Conservation (phyloP, 2,329 filamentous ascomycete species). For the Paecilomyces variotii region DNA sequence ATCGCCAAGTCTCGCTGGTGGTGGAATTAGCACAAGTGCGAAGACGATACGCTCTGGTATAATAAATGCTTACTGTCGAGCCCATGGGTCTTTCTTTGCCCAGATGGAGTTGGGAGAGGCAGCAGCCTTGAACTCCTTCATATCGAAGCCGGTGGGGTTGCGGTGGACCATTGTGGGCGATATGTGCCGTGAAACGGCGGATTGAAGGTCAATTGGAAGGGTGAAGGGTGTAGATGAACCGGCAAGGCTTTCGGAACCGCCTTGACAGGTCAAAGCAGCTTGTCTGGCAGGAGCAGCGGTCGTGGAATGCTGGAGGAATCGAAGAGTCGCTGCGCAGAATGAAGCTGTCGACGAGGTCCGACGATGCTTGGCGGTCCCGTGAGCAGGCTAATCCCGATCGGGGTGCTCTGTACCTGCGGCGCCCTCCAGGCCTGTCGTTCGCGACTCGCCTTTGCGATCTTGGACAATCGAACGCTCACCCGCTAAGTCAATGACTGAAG, state of each 20-base stretch:
- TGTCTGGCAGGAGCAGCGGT: not conserved
- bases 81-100: constrained; percentile 53
- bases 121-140: constrained; percentile 67
- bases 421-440: constrained; percentile 8
- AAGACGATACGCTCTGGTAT: not conserved
- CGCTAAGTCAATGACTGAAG: not conserved
- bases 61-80: constrained; percentile 45
- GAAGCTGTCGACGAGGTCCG: constrained; percentile 11
- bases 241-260: not conserved
- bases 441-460: constrained; percentile 15
- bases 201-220: constrained; percentile 6
- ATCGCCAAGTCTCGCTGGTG: constrained; percentile 86
- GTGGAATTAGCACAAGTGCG: constrained; percentile 9
- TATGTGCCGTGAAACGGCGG: constrained; percentile 1
- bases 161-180: constrained; percentile 41
- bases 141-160: constrained; percentile 87
- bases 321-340: constrained; percentile 9
- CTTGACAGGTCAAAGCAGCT: not conserved
- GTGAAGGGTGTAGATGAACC: constrained; percentile 1
- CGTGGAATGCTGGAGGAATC: constrained; percentile 3
- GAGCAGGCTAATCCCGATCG: constrained; percentile 23
- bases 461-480: constrained; percentile 17
- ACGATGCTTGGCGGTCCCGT: constrained; percentile 17
- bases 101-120: constrained; percentile 49
- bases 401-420: constrained; percentile 5